Evolutionary conservation across 2,329 filamentous ascomycete genomes (phyloP).

Genomic region (Aureobasidium lini): DNA sequence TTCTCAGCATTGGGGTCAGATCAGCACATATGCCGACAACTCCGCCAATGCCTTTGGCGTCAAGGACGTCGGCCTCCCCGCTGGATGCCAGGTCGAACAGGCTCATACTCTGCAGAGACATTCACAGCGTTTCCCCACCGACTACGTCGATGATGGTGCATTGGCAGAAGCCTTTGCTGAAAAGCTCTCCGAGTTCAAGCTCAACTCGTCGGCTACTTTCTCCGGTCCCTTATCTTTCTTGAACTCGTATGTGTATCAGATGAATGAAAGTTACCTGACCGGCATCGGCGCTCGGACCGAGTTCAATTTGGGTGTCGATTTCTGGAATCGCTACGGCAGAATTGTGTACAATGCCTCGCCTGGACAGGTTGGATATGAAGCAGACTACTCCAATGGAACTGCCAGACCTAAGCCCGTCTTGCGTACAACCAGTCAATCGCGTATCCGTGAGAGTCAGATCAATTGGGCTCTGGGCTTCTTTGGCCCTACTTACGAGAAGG

Average conservation of each 20-base stretch:
- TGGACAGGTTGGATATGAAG: conserved; percentile 43
- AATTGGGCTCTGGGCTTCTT: conserved; percentile 49
- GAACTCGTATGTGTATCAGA: conserved; percentile 44
- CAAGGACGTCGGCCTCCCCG: conserved; percentile 39
- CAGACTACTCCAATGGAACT: conserved; percentile 41
- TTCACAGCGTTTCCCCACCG: conserved; percentile 45
- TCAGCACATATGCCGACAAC: conserved; percentile 43
- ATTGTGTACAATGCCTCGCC: conserved; percentile 43
- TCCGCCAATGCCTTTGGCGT: conserved; percentile 41
- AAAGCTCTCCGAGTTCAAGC: conserved; percentile 41
- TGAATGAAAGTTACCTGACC: conserved; percentile 37
- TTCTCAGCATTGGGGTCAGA: conserved; percentile 40
- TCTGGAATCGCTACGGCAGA: conserved; percentile 50
- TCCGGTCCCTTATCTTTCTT: conserved; percentile 46
- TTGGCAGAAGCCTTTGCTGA: conserved; percentile 43
- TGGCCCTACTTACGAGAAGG: conserved; percentile 37
- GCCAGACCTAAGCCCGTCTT: conserved; percentile 43
- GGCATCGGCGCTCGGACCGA: conserved; percentile 44
- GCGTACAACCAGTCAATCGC: conserved; percentile 47
- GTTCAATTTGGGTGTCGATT: conserved; percentile 42
- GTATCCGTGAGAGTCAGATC: conserved; percentile 49
- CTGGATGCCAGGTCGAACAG: conserved; percentile 50
- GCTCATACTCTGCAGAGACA: conserved; percentile 49
- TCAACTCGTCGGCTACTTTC: conserved; percentile 31
- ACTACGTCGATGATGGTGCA: conserved; percentile 40